Percentiles rank a stretch among this genome's conserved stretches.
Evolutionary conservation across 768 basidiomycete genomes (phyloP).

Genomic region (Rhodocollybia butyracea): DNA sequence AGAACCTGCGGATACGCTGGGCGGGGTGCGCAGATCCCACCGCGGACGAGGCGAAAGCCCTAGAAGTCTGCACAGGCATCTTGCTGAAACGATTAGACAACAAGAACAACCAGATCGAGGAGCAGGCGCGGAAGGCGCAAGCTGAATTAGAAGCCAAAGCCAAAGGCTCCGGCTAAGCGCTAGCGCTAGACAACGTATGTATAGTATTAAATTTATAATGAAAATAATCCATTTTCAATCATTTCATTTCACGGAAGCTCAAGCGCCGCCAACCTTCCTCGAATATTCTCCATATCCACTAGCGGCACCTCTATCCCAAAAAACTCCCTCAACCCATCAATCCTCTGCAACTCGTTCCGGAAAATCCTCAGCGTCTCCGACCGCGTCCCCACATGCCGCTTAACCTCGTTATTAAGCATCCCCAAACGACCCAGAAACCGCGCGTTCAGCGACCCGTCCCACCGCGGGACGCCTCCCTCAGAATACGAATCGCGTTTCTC

Average conservation of each 20-base stretch:
- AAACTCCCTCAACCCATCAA: constrained; percentile 21
- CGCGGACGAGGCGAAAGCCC: constrained; percentile 61
- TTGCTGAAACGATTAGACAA: constrained; percentile 58
- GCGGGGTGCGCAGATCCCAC: constrained; percentile 87
- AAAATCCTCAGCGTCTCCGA: constrained; percentile 20
- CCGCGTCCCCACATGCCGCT: constrained; percentile 18
- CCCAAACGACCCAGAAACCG: constrained; percentile 14
- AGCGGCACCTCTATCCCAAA: constrained; percentile 24
- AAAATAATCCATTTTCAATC: no score
- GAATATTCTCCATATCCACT: constrained; percentile 18
- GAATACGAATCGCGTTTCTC: neutral
- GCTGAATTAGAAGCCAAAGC: neutral
- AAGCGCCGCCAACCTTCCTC: constrained; percentile 14
- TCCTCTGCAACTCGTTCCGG: constrained; percentile 26
- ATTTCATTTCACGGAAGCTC: neutral
- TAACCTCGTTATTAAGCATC: constrained; percentile 25
- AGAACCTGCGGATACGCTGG: constrained; percentile 85
- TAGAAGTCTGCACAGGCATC: constrained; percentile 69
- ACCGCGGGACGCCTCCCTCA: neutral
- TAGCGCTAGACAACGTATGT: no score
- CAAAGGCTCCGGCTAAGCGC: neutral
- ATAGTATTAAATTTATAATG: no score
- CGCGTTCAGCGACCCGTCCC: neutral
- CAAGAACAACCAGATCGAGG: neutral
- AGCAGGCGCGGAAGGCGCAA: neutral